These are phyloP conservation scores for Apiospora aurea DNA, from an alignment of 2,329 filamentous ascomycete species.

Conservation along the genomic window DNA sequence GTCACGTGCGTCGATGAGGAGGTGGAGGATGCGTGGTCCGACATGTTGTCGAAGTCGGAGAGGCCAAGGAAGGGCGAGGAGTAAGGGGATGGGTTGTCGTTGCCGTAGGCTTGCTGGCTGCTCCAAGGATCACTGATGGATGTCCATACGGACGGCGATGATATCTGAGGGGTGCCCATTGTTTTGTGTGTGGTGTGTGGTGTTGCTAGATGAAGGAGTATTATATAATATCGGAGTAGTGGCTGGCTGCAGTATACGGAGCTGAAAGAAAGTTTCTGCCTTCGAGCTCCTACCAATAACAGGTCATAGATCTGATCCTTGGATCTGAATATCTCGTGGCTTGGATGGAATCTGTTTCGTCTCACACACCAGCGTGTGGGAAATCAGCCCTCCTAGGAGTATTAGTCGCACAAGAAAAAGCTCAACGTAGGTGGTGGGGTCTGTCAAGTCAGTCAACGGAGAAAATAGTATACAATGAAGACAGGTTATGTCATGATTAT, in stretches of 20 bases:
- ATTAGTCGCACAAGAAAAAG: background rate
- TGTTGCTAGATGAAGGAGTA: background rate
- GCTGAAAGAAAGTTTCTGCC: conserved; percentile 16
- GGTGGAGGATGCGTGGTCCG: conserved; percentile 33
- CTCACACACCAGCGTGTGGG: background rate
- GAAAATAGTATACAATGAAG: conserved; percentile 1
- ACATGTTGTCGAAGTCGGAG: conserved; percentile 30
- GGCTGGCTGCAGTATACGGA: background rate
- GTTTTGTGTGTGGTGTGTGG: background rate
- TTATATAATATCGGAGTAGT: background rate
- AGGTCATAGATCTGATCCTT: background rate
- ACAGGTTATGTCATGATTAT: conserved; percentile 6
- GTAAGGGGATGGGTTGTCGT: conserved; percentile 6
- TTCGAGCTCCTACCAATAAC: background rate
- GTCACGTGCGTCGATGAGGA: conserved; percentile 24
- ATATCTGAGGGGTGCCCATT: conserved; percentile 19
- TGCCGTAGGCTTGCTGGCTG: background rate
- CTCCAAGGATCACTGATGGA: conserved; percentile 10
- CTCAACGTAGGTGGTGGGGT: background rate
- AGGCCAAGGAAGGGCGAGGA: background rate
- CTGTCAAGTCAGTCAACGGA: background rate
- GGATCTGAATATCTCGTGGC: background rate
- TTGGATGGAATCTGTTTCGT: background rate
- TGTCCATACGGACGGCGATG: conserved; percentile 22
- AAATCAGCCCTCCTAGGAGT: background rate